Percentiles rank a stretch among this genome's conserved stretches.
These are phyloP conservation scores for Salix arbutifolia DNA, from an alignment of 345 rosid species.

Conservation along the genomic window DNA sequence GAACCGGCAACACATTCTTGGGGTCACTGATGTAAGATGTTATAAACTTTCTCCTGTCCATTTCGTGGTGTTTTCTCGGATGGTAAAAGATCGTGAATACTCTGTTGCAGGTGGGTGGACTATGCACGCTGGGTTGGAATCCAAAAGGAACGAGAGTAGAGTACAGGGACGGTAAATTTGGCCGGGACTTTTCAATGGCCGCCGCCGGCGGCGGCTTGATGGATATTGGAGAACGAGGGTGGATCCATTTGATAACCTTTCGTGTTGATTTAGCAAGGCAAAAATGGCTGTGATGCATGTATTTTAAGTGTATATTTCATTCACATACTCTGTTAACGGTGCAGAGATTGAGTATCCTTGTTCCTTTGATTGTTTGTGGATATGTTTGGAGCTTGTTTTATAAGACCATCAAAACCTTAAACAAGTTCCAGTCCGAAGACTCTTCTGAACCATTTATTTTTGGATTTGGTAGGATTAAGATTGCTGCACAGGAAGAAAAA, in stretches of 20 bases:
- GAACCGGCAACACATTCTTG: conserved; percentile 95
- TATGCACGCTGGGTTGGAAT: conserved; percentile 88
- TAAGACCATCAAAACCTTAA: too few relatives aligned
- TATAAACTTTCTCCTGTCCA: background rate
- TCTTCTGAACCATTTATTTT: too few relatives aligned
- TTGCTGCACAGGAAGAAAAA: too few relatives aligned
- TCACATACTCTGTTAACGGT: too few relatives aligned
- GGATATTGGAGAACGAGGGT: background rate
- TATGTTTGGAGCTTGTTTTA: too few relatives aligned
- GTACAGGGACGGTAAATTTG: background rate
- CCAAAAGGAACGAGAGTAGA: conserved; percentile 46
- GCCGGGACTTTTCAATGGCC: background rate
- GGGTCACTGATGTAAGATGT: conserved; percentile 84
- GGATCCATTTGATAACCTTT: conserved; percentile 3
- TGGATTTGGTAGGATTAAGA: too few relatives aligned
- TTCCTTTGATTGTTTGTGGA: too few relatives aligned
- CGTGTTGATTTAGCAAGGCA: background rate
- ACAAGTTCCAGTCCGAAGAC: too few relatives aligned
- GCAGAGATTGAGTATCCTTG: too few relatives aligned
- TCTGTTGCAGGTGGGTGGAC: conserved; percentile 79
- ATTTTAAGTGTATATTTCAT: too few relatives aligned
- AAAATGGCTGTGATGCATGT: too few relatives aligned
- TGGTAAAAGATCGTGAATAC: too few relatives aligned
- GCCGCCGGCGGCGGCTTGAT: background rate
- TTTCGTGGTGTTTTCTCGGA: conserved; percentile 1